Percentiles rank a stretch among this genome's conserved stretches.
These are phyloP conservation scores for Alternaria solani DNA, from an alignment of 2,329 filamentous ascomycete genomes.

Conservation along the genomic window DNA sequence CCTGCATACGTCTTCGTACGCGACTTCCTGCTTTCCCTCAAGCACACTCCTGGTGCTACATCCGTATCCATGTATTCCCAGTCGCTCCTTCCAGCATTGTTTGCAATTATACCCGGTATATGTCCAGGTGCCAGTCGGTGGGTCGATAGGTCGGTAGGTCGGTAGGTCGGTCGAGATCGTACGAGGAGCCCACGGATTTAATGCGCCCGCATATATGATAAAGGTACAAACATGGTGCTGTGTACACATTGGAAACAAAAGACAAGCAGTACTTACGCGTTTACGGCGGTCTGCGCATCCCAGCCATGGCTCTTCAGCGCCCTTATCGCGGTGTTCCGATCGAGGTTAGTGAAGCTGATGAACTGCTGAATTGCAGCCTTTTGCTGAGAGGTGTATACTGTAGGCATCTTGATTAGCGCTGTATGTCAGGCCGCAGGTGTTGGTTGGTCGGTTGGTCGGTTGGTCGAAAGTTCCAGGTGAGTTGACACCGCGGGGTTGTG, in stretches of 20 bases:
- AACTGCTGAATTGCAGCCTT: constrained; percentile 58
- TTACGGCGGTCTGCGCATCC: constrained; percentile 56
- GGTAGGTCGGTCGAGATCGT: constrained; percentile 8
- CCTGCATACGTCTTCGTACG: not conserved
- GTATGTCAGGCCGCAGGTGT: constrained; percentile 1
- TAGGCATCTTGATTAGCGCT: constrained; percentile 53
- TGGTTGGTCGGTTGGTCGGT: not conserved
- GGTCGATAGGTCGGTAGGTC: constrained; percentile 8
- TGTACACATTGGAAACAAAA: not conserved
- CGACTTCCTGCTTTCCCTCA: not conserved
- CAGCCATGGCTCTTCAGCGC: constrained; percentile 56
- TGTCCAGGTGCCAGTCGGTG: not conserved
- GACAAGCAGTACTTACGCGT: constrained; percentile 53
- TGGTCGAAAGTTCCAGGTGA: not conserved
- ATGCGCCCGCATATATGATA: not conserved
- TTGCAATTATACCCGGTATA: not conserved
- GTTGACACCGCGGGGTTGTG: constrained; percentile 12
- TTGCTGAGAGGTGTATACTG: constrained; percentile 57
- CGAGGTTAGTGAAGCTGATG: constrained; percentile 54
- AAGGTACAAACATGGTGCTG: not conserved
- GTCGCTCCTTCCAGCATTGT: not conserved
- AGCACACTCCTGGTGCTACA: not conserved
- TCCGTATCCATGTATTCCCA: not conserved
- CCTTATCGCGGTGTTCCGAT: constrained; percentile 55
- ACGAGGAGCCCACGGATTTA: not conserved